phyloP scores from a whole-genome alignment of 352 stramenopile genomes.

The Achlya hypogyna region DNA sequence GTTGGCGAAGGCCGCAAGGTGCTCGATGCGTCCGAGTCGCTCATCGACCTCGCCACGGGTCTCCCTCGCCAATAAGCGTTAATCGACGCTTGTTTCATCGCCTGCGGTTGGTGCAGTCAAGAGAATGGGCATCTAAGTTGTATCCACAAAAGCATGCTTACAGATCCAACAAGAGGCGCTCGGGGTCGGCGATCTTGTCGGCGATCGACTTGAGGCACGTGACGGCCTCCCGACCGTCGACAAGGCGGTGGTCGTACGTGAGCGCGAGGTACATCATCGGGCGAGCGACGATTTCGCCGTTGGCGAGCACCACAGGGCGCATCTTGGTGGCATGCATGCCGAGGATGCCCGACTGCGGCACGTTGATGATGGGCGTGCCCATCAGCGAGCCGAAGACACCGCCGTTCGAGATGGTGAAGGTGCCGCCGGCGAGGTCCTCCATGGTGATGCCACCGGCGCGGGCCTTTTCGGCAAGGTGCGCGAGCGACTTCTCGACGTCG shows the following conservation, averaged over 20 bases:
- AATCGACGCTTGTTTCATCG: too few relatives aligned
- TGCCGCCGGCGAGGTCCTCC: slow-evolving; percentile 93
- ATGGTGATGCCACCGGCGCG: slow-evolving; percentile 68
- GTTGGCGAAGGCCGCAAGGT: slow-evolving; percentile 16
- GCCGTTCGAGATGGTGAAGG: slow-evolving; percentile 99
- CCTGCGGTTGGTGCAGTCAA: too few relatives aligned
- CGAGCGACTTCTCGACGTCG: slow-evolving; percentile 96
- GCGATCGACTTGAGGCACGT: slow-evolving; percentile 97
- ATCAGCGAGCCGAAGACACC: slow-evolving; percentile 98
- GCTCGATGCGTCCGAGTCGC: slow-evolving; percentile 5
- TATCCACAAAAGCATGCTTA: slow-evolving; percentile 32
- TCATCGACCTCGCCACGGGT: slow-evolving; percentile 15
- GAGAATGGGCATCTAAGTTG: too few relatives aligned
- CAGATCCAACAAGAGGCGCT: slow-evolving; percentile 93
- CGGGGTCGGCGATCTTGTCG: slow-evolving; percentile 96
- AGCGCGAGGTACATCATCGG: slow-evolving; percentile 99
- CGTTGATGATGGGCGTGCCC: slow-evolving; percentile 99
- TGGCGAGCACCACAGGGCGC: slow-evolving; percentile 85
- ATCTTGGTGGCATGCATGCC: slow-evolving; percentile 99
- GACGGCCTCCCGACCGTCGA: slow-evolving; percentile 97
- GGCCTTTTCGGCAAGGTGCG: slow-evolving; percentile 82
- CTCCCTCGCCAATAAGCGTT: background rate
- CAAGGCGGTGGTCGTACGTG: slow-evolving; percentile 98
- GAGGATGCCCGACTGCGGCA: slow-evolving; percentile 96
- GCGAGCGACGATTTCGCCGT: slow-evolving; percentile 92